Evolutionary conservation across 805 yeast genomes (phyloP).

Genomic region (Pichia exigua): DNA sequence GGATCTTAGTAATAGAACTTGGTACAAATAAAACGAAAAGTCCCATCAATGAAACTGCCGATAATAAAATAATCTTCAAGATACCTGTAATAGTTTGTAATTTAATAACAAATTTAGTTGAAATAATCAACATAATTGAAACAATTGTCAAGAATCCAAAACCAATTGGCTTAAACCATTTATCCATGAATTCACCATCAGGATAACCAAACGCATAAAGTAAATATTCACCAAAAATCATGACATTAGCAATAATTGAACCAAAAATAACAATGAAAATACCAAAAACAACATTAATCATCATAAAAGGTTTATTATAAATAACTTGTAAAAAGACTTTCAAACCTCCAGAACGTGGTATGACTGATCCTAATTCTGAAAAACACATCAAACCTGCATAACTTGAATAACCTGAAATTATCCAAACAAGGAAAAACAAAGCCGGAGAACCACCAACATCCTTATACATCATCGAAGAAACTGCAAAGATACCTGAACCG

Average conservation of each 20-base stretch:
- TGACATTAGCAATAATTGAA: conserved; percentile 41
- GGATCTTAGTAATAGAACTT: conserved; percentile 35
- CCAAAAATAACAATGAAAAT: conserved; percentile 43
- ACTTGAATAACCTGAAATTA: conserved; percentile 51
- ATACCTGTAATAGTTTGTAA: conserved; percentile 59
- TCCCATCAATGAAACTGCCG: conserved; percentile 50
- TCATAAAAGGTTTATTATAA: conserved; percentile 50
- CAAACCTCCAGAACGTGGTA: conserved; percentile 71
- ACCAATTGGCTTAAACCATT: conserved; percentile 35
- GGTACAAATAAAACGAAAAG: conserved; percentile 48
- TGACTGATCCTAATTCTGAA: conserved; percentile 60
- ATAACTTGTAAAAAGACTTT: conserved; percentile 65
- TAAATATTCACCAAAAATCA: conserved; percentile 49
- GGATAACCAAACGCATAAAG: conserved; percentile 38
- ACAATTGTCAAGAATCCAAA: conserved; percentile 30
- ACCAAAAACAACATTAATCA: conserved; percentile 41
- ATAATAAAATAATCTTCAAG: conserved; percentile 48
- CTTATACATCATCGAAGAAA: conserved; percentile 56
- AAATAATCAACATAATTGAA: conserved; percentile 45
- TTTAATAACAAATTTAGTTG: conserved; percentile 50
- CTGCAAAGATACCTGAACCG: conserved; percentile 74
- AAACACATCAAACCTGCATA: conserved; percentile 61
- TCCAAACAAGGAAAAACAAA: conserved; percentile 57
- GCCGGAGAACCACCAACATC: conserved; percentile 63
- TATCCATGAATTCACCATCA: conserved; percentile 20